phyloP scores from a whole-genome alignment of 768 basidiomycete species.

The Lentinus tigrinus region DNA sequence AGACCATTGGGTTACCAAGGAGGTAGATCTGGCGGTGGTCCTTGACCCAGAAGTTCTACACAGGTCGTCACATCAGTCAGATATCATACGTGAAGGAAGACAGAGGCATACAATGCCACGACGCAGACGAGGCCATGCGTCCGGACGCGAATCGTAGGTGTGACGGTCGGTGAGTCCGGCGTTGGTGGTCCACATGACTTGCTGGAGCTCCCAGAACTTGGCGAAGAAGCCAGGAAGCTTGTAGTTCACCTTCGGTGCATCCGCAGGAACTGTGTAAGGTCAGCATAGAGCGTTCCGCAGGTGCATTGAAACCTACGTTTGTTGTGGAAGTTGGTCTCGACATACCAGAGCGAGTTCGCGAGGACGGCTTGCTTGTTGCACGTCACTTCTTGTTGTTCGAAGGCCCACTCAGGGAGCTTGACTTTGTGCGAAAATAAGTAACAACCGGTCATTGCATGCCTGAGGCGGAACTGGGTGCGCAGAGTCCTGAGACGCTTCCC shows the following conservation, averaged over 20 bases:
- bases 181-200: slow-evolving; percentile 97
- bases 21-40: slow-evolving; percentile 95
- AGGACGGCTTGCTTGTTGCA: slow-evolving; percentile 96
- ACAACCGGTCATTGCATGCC: slow-evolving; percentile 87
- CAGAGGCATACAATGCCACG: slow-evolving; percentile 87
- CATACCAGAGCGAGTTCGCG: slow-evolving; percentile 89
- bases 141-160: slow-evolving; percentile 91
- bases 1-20: slow-evolving; percentile 90
- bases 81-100: not conserved
- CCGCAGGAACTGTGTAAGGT: slow-evolving; percentile 52
- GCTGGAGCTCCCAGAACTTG: slow-evolving; percentile 90
- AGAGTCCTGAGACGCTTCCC: slow-evolving; percentile 73
- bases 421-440: slow-evolving; percentile 98
- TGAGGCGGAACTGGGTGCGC: slow-evolving; percentile 76
- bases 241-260: slow-evolving; percentile 88
- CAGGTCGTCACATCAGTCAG: not conserved
- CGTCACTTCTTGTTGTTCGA: slow-evolving; percentile 97
- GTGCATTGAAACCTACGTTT: slow-evolving; percentile 48
- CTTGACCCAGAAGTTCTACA: slow-evolving; percentile 97
- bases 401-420: slow-evolving; percentile 97
- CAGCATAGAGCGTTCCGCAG: not conserved
- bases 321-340: slow-evolving; percentile 83
- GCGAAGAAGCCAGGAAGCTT: slow-evolving; percentile 81
- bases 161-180: slow-evolving; percentile 95
- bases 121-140: slow-evolving; percentile 84